A percentile compares a stretch with the other conserved stretches of the same genome.
Evolutionary conservation across 2,329 filamentous ascomycete genomes (phyloP).

Genomic region (Endoconidiophora laricicola): DNA sequence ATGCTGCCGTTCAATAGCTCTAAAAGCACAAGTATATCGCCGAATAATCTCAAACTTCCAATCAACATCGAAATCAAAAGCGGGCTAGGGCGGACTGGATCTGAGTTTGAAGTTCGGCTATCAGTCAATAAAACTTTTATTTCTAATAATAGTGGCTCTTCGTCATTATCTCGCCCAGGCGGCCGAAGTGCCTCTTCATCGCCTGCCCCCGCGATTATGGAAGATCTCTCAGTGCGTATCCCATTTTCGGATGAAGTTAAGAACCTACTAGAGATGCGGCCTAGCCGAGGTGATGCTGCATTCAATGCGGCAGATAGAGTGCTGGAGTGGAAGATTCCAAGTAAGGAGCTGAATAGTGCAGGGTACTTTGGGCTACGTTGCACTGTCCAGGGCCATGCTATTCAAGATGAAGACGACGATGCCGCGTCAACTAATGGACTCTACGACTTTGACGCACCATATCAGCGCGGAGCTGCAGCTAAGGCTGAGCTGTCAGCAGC

Average conservation of each 20-base stretch:
- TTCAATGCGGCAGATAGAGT: conserved; percentile 57
- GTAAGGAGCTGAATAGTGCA: conserved; percentile 55
- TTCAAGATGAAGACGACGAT: conserved; percentile 32
- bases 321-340: conserved; percentile 70
- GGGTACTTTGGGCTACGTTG: conserved; percentile 61
- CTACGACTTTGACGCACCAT: conserved; percentile 10
- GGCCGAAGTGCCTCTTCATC: conserved; percentile 37
- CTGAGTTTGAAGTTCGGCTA: conserved; percentile 78
- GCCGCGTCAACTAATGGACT: conserved; percentile 18
- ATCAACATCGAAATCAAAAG: conserved; percentile 70
- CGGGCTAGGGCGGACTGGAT: conserved; percentile 53
- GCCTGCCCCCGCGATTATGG: conserved; percentile 35
- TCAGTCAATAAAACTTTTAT: conserved; percentile 51
- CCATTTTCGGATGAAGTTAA: conserved; percentile 66
- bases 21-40: conserved; percentile 35
- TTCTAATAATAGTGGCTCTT: conserved; percentile 20
- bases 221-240: conserved; percentile 62
- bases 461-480: conserved; percentile 4
- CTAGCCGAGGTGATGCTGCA: conserved; percentile 66
- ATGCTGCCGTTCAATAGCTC: conserved; percentile 55
- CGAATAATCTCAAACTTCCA: conserved; percentile 59
- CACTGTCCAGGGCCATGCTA: conserved; percentile 52
- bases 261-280: conserved; percentile 66
- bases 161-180: conserved; percentile 18
- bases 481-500: conserved; percentile 16